Percentiles rank a stretch among this genome's conserved stretches.
Evolutionary conservation across 1,284 basidiomycete species (phyloP).

Genomic region (Trametes polyzona): DNA sequence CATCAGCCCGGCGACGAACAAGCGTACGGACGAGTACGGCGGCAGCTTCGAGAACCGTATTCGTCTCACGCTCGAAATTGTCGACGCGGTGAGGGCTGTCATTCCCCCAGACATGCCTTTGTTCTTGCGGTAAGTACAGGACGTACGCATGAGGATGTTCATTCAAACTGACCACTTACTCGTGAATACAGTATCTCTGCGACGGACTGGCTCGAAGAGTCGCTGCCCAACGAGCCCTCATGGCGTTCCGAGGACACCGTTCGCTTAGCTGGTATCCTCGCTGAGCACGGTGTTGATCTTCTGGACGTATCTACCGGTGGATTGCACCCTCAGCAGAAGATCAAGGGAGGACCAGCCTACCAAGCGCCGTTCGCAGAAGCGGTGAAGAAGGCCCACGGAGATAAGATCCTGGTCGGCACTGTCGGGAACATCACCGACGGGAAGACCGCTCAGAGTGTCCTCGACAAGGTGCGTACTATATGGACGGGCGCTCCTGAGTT

Average conservation of each 20-base stretch:
- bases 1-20: constrained; percentile 67
- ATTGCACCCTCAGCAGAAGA: constrained; percentile 41
- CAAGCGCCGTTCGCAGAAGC: constrained; percentile 54
- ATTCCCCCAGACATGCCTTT: constrained; percentile 30
- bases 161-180: no score
- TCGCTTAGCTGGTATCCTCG: constrained; percentile 50
- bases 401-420: constrained; percentile 51
- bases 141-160: no score
- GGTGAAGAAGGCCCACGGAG: constrained; percentile 48
- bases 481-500: background rate
- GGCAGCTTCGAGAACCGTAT: constrained; percentile 75
- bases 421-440: constrained; percentile 69
- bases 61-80: constrained; percentile 51
- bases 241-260: constrained; percentile 63
- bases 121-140: constrained; percentile 47
- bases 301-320: constrained; percentile 62
- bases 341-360: constrained; percentile 43
- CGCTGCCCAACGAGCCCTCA: constrained; percentile 44
- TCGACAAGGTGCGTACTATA: constrained; percentile 42
- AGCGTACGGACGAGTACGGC: constrained; percentile 74
- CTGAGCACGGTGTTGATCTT: constrained; percentile 59
- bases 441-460: constrained; percentile 61
- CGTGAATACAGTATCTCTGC: constrained; percentile 51
- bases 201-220: constrained; percentile 59
- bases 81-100: constrained; percentile 45